Percentiles rank a stretch among this genome's conserved stretches.
Evolutionary conservation across 768 basidiomycete species (phyloP).

Genomic region (Russula abietina): DNA sequence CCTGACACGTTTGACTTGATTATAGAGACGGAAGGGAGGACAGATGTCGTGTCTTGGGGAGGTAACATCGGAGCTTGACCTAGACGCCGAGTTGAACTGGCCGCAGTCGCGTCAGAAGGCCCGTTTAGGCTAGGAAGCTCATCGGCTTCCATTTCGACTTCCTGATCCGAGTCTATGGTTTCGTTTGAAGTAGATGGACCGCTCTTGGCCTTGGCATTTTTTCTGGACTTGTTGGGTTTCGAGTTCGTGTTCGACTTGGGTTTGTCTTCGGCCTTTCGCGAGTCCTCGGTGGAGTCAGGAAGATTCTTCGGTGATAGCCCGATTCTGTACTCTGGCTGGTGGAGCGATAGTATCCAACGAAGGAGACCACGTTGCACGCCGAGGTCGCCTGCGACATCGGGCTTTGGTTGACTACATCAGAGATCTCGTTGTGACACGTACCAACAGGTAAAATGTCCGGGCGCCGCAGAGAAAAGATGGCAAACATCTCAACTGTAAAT

Average conservation of each 20-base stretch:
- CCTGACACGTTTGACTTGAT: not conserved
- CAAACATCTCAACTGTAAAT: conserved; percentile 79
- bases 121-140: conserved; percentile 14
- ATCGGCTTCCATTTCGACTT: conserved; percentile 11
- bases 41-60: not conserved
- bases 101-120: not conserved
- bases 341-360: conserved; percentile 61
- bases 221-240: conserved; percentile 23
- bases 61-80: conserved; percentile 1
- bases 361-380: conserved; percentile 74
- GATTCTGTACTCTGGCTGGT: conserved; percentile 46
- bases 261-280: not conserved
- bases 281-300: conserved; percentile 21
- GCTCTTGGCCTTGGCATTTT: not conserved
- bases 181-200: not conserved
- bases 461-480: conserved; percentile 79
- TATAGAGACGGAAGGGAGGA: not conserved
- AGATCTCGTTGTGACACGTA: conserved; percentile 26
- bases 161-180: conserved; percentile 10
- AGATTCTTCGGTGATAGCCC: conserved; percentile 49
- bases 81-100: not conserved
- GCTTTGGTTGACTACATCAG: not conserved
- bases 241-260: conserved; percentile 15
- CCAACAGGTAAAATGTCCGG: conserved; percentile 72
- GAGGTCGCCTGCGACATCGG: conserved; percentile 54